Percentiles rank a stretch among this genome's conserved stretches.
Evolutionary conservation across 2,329 filamentous ascomycete genomes (phyloP).

Genomic region (Polytolypa hystricis): DNA sequence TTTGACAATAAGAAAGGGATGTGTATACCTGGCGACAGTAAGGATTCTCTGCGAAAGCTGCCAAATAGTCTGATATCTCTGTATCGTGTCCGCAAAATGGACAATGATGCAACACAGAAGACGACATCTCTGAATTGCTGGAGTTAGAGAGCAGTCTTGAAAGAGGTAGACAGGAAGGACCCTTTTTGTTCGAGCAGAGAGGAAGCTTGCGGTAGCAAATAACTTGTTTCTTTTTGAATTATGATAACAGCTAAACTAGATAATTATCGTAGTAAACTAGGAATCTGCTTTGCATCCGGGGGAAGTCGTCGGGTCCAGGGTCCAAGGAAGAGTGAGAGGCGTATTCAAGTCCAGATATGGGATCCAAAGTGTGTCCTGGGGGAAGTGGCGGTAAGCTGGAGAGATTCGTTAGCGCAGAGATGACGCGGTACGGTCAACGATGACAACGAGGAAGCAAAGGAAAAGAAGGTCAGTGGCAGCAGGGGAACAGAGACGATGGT

Average conservation of each 20-base stretch:
- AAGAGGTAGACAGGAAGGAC: not conserved
- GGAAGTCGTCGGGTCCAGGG: not conserved
- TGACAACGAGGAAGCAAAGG: too few relatives aligned
- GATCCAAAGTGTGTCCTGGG: too few relatives aligned
- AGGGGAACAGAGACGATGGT: not conserved
- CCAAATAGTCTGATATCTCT: constrained; percentile 25
- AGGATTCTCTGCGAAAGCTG: constrained; percentile 27
- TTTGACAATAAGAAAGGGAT: not conserved
- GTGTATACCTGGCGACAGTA: constrained; percentile 31
- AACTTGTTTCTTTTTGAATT: constrained; percentile 11
- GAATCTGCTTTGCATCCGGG: not conserved
- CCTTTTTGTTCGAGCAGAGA: constrained; percentile 9
- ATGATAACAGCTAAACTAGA: constrained; percentile 9
- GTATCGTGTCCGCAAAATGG: constrained; percentile 28
- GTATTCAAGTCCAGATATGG: too few relatives aligned
- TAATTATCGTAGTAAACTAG: constrained; percentile 7
- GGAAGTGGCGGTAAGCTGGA: too few relatives aligned
- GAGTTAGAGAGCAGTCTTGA: constrained; percentile 11
- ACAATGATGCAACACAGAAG: constrained; percentile 28
- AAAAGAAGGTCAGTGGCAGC: too few relatives aligned
- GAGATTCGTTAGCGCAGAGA: too few relatives aligned
- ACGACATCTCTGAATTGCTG: constrained; percentile 24
- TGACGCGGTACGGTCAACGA: too few relatives aligned
- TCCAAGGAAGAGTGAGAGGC: not conserved
- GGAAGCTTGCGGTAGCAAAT: constrained; percentile 8